Conservation (phyloP, 441 rosid genomes). For the Gossypium aridum region DNA sequence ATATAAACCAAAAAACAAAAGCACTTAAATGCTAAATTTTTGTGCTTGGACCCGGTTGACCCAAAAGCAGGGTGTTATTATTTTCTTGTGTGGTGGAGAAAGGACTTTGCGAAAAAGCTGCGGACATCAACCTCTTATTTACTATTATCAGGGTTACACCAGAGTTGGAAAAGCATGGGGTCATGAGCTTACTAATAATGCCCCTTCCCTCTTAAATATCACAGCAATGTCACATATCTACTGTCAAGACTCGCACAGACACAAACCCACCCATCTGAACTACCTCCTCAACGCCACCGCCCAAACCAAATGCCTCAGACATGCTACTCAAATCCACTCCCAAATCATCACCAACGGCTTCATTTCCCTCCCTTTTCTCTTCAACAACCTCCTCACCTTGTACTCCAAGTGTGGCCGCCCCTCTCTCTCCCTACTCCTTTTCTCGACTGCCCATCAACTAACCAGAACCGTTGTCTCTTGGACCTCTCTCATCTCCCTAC, state of each 20-base stretch:
- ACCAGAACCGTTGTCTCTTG: conserved; percentile 28
- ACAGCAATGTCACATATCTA: not conserved
- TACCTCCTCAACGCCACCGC: conserved; percentile 18
- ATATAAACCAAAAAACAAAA: no score
- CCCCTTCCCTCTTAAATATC: no score
- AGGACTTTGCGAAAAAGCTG: no score
- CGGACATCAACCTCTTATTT: no score
- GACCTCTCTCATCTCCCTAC: conserved; percentile 27
- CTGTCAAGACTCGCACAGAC: not conserved
- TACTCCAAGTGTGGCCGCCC: conserved; percentile 29
- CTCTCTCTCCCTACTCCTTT: conserved; percentile 23
- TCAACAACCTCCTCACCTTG: conserved; percentile 33
- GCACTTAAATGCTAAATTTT: no score
- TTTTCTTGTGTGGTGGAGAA: no score
- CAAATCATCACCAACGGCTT: conserved; percentile 24
- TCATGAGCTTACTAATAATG: not conserved
- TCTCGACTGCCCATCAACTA: conserved; percentile 17
- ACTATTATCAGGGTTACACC: not conserved
- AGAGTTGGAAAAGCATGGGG: not conserved
- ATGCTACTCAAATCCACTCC: conserved; percentile 32
- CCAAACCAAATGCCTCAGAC: conserved; percentile 23
- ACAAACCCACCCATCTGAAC: conserved; percentile 16
- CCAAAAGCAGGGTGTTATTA: no score
- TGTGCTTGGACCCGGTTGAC: no score
- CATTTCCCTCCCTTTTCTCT: conserved; percentile 22